A percentile compares a stretch with the other conserved stretches of the same genome.
These are phyloP conservation scores for Simplicillium aogashimaense DNA, from an alignment of 2,329 filamentous ascomycete species.

Conservation along the genomic window DNA sequence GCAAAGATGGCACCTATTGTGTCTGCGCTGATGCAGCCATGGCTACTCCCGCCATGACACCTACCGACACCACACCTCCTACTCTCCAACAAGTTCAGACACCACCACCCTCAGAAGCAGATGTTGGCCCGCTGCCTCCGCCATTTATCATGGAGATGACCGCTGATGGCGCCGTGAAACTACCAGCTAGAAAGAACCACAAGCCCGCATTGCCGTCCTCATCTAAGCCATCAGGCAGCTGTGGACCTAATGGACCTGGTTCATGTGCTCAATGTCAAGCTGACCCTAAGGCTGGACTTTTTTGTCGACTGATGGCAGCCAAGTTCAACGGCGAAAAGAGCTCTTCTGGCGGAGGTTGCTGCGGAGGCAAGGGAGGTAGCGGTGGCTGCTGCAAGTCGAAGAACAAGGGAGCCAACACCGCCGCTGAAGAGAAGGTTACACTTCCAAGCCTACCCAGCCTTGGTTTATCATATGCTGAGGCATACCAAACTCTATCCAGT, in stretches of 20 bases:
- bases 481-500: slow-evolving; percentile 68
- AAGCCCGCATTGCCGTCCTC: slow-evolving; percentile 5
- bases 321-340: slow-evolving; percentile 38
- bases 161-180: slow-evolving; percentile 49
- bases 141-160: slow-evolving; percentile 49
- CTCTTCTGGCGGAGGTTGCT: slow-evolving; percentile 42
- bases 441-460: slow-evolving; percentile 32
- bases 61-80: slow-evolving; percentile 28
- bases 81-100: slow-evolving; percentile 41
- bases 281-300: slow-evolving; percentile 71
- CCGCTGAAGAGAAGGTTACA: slow-evolving; percentile 19
- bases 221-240: slow-evolving; percentile 23
- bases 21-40: slow-evolving; percentile 60
- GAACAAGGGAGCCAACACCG: slow-evolving; percentile 13
- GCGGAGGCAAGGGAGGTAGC: slow-evolving; percentile 48
- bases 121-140: slow-evolving; percentile 32
- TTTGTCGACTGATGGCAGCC: slow-evolving; percentile 72
- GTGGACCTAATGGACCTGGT: slow-evolving; percentile 61
- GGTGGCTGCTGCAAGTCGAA: slow-evolving; percentile 56
- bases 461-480: slow-evolving; percentile 64
- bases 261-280: slow-evolving; percentile 69
- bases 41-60: slow-evolving; percentile 27
- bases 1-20: slow-evolving; percentile 71
- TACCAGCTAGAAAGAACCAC: slow-evolving; percentile 33
- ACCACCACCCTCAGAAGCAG: slow-evolving; percentile 51